Evolutionary conservation across 2,329 filamentous ascomycete species (phyloP).

Genomic region (Penicillium sp.): DNA sequence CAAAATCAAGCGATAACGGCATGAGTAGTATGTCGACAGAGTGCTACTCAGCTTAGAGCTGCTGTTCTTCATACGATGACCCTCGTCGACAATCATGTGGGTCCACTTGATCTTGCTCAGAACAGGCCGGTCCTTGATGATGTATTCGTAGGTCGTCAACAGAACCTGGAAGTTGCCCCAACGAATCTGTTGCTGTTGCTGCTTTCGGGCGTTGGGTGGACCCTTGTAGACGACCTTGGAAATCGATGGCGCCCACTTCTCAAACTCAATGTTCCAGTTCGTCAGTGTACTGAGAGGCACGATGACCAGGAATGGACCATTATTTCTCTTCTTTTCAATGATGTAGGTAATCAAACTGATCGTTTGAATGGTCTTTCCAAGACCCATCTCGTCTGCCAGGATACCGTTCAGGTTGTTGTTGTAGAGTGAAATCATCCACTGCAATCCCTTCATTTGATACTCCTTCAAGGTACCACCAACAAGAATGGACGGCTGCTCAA

Average conservation of each 20-base stretch:
- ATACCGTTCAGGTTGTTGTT: slow-evolving; percentile 99
- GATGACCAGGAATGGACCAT: slow-evolving; percentile 90
- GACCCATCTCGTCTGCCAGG: slow-evolving; percentile 97
- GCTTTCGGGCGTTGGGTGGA: slow-evolving; percentile 78
- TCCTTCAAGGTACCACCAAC: slow-evolving; percentile 93
- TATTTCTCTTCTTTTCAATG: slow-evolving; percentile 89
- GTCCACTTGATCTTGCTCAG: slow-evolving; percentile 99
- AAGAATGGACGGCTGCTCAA: slow-evolving; percentile 72
- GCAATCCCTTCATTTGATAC: slow-evolving; percentile 95
- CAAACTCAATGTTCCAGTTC: slow-evolving; percentile 98
- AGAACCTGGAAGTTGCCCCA: slow-evolving; percentile 94
- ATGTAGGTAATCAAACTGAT: slow-evolving; percentile 97
- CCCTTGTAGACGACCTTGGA: slow-evolving; percentile 93
- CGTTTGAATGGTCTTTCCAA: slow-evolving; percentile 98
- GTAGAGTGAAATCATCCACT: slow-evolving; percentile 99
- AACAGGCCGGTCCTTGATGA: slow-evolving; percentile 95
- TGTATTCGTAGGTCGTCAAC: slow-evolving; percentile 97
- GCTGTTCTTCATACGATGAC: slow-evolving; percentile 98
- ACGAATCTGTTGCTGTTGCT: slow-evolving; percentile 87
- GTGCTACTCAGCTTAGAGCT: slow-evolving; percentile 94
- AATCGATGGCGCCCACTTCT: slow-evolving; percentile 94
- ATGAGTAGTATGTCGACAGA: slow-evolving; percentile 90
- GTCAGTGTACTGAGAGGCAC: slow-evolving; percentile 94
- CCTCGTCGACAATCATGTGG: slow-evolving; percentile 99
- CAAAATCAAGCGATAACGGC: slow-evolving; percentile 90